These are phyloP conservation scores for Daldinia childiae DNA, from an alignment of 495 filamentous ascomycete species.

Conservation along the genomic window DNA sequence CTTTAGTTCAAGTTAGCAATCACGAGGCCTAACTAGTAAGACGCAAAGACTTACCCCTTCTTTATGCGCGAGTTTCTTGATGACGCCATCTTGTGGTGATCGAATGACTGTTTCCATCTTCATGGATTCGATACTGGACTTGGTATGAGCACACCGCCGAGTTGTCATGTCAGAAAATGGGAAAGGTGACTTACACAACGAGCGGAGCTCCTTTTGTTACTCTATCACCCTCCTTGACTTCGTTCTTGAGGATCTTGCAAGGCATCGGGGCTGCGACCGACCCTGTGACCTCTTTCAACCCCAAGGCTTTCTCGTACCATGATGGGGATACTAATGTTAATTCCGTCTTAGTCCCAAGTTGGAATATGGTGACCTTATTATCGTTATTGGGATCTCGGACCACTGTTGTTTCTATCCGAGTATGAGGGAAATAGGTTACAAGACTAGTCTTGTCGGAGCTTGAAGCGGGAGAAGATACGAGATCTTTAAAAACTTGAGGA, in stretches of 20 bases:
- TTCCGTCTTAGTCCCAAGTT: slow-evolving; percentile 80
- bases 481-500: slow-evolving; percentile 54
- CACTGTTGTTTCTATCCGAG: slow-evolving; percentile 81
- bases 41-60: slow-evolving; percentile 74
- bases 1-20: slow-evolving; percentile 46
- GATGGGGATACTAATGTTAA: slow-evolving; percentile 71
- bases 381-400: slow-evolving; percentile 66
- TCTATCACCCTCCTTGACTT: slow-evolving; percentile 78
- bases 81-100: slow-evolving; percentile 81
- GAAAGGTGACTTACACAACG: slow-evolving; percentile 70
- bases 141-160: slow-evolving; percentile 22
- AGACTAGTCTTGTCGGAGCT: slow-evolving; percentile 50
- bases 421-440: slow-evolving; percentile 74
- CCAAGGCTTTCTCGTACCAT: slow-evolving; percentile 89
- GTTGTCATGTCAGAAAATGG: not conserved
- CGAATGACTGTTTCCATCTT: slow-evolving; percentile 99
- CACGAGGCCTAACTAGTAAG: too few species aligned
- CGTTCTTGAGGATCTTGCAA: slow-evolving; percentile 88
- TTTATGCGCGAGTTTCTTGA: slow-evolving; percentile 84
- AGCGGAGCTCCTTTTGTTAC: slow-evolving; percentile 88
- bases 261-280: slow-evolving; percentile 92
- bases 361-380: slow-evolving; percentile 80
- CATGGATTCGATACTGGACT: slow-evolving; percentile 87
- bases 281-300: slow-evolving; percentile 79
- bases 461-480: slow-evolving; percentile 50